Conservation (phyloP, 257 asterid genomes). For the Solanum virginianum region DNA sequence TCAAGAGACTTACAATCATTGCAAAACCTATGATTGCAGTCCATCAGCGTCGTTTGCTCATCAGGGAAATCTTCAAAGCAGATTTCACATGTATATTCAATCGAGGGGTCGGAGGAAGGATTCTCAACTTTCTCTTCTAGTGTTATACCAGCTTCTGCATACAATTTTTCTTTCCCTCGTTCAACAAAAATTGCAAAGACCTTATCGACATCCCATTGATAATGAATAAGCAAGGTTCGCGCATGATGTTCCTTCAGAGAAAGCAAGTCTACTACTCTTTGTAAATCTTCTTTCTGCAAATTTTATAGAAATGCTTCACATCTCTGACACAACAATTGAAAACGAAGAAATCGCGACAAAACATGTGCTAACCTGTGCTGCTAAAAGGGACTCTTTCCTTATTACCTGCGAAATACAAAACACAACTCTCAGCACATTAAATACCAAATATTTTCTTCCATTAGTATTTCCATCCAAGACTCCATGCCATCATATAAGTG, state of each 20-base stretch:
- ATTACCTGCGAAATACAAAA: constrained; percentile 30
- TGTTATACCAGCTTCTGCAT: constrained; percentile 32
- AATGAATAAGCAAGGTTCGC: constrained; percentile 45
- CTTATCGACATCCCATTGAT: constrained; percentile 39
- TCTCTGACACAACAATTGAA: neutral
- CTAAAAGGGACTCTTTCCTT: constrained; percentile 43
- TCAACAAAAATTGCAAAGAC: constrained; percentile 25
- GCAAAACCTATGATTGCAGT: constrained; percentile 63
- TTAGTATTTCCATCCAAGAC: neutral
- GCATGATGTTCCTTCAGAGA: constrained; percentile 43
- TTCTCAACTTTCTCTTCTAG: neutral
- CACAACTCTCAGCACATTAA: neutral
- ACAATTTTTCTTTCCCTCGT: constrained; percentile 30
- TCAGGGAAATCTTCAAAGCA: constrained; percentile 35
- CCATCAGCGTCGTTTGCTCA: constrained; percentile 29
- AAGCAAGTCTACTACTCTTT: constrained; percentile 40
- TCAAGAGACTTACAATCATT: constrained; percentile 44
- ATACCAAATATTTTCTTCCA: neutral
- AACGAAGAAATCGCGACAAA: neutral
- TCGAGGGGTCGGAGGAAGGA: neutral
- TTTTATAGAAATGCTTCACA: neutral
- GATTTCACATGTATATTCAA: constrained; percentile 22
- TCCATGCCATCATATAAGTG: neutral
- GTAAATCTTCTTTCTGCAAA: constrained; percentile 37
- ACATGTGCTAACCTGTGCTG: constrained; percentile 39